Conservation (phyloP, 164 flowering plant species). For the Berberis vulgaris region DNA sequence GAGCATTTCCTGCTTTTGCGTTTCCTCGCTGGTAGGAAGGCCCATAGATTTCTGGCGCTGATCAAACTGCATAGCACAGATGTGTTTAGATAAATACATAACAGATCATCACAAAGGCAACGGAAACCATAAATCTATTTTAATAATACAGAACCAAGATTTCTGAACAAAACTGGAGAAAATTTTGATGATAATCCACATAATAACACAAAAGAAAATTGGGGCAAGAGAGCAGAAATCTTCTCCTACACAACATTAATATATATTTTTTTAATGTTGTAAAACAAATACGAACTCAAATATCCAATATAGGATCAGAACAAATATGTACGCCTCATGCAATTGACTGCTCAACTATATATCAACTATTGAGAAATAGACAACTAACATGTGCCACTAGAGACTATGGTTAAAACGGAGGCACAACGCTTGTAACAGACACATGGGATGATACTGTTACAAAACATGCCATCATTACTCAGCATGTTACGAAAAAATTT, state of each 20-base stretch:
- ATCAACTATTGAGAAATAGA: no score
- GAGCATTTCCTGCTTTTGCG: slow-evolving; percentile 73
- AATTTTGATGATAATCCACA: background rate
- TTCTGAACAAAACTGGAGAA: background rate
- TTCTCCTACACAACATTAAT: background rate
- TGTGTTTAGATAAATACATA: background rate
- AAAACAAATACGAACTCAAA: no score
- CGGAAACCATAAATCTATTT: no score
- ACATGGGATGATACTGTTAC: background rate
- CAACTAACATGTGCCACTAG: background rate
- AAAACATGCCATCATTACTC: background rate
- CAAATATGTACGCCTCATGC: no score
- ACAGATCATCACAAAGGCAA: background rate
- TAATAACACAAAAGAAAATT: background rate
- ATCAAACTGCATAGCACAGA: slow-evolving; percentile 53
- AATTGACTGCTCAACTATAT: no score
- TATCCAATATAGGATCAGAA: no score
- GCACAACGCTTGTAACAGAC: background rate
- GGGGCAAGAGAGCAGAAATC: background rate
- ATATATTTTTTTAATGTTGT: background rate
- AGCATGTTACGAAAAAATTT: background rate
- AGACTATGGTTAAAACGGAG: background rate
- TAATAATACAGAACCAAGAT: background rate
- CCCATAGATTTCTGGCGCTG: slow-evolving; percentile 95
- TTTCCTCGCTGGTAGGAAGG: slow-evolving; percentile 85